A percentile compares a stretch with the other conserved stretches of the same genome.
phyloP scores from a whole-genome alignment of 305 asterid species.

The Solanum hybrid region DNA sequence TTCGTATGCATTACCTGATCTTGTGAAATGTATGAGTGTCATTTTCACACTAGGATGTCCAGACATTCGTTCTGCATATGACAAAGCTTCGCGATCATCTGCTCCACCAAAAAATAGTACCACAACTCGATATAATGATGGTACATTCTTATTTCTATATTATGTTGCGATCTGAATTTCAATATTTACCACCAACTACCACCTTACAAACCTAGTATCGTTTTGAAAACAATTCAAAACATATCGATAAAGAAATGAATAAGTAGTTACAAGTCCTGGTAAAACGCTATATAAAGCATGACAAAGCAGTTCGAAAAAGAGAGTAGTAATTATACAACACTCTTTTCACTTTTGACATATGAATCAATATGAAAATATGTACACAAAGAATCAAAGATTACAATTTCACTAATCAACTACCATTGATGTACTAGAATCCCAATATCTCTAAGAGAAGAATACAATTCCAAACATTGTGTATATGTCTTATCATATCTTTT shows the following conservation, averaged over 20 bases:
- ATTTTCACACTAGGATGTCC: slow-evolving; percentile 27
- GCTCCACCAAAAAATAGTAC: slow-evolving; percentile 59
- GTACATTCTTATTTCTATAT: background rate
- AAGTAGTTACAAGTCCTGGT: background rate
- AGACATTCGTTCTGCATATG: slow-evolving; percentile 40
- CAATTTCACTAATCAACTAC: slow-evolving; percentile 25
- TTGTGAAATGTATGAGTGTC: slow-evolving; percentile 26
- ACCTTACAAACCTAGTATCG: no score
- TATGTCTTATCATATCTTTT: slow-evolving; percentile 30
- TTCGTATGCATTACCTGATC: background rate
- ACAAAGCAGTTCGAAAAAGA: background rate
- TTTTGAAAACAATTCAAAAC: no score
- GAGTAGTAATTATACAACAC: background rate
- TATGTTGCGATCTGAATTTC: no score
- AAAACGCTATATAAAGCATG: background rate
- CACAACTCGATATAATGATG: slow-evolving; percentile 20
- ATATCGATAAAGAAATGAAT: no score
- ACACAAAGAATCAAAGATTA: background rate
- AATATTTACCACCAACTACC: no score
- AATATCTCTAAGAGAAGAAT: slow-evolving; percentile 34
- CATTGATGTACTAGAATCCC: slow-evolving; percentile 60
- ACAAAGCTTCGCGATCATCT: slow-evolving; percentile 60
- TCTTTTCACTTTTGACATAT: background rate
- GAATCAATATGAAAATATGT: background rate
- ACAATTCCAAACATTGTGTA: slow-evolving; percentile 37